Conservation (phyloP, 2,329 filamentous ascomycete species). For the Paraphoma sp. region DNA sequence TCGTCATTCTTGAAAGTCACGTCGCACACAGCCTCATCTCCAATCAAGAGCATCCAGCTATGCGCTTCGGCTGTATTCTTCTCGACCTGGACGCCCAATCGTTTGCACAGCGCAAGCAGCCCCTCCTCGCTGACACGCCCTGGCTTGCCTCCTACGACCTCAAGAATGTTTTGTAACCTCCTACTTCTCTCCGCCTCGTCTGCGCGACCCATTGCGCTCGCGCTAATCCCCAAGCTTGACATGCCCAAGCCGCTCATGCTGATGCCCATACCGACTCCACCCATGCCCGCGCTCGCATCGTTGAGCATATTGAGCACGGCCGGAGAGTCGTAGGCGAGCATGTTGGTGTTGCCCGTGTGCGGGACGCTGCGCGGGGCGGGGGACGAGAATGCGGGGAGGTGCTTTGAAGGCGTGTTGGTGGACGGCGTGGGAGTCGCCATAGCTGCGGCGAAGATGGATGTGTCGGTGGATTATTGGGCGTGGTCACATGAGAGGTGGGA, state of each 20-base stretch:
- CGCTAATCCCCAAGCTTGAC: slow-evolving; percentile 45
- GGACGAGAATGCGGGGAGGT: slow-evolving; percentile 47
- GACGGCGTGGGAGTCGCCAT: slow-evolving; percentile 49
- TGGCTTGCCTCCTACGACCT: slow-evolving; percentile 70
- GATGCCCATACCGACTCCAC: slow-evolving; percentile 44
- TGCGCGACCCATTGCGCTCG: slow-evolving; percentile 48
- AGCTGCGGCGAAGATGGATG: not conserved
- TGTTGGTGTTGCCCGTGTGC: slow-evolving; percentile 42
- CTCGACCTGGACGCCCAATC: slow-evolving; percentile 65
- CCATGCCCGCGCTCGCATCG: slow-evolving; percentile 47
- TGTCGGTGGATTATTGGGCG: no score
- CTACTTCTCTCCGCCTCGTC: slow-evolving; percentile 61
- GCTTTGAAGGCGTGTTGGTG: slow-evolving; percentile 45
- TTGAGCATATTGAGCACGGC: slow-evolving; percentile 52
- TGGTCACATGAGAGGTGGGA: no score
- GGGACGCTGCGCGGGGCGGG: slow-evolving; percentile 53
- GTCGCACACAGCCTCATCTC: slow-evolving; percentile 42
- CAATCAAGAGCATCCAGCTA: slow-evolving; percentile 42
- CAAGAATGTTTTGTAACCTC: slow-evolving; percentile 67
- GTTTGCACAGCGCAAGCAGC: slow-evolving; percentile 72
- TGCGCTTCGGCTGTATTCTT: slow-evolving; percentile 34
- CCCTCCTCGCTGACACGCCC: slow-evolving; percentile 77
- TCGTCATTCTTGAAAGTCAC: slow-evolving; percentile 39
- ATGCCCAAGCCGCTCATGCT: slow-evolving; percentile 52
- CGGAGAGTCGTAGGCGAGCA: slow-evolving; percentile 51